These are phyloP conservation scores for Isatis tinctoria DNA, from an alignment of 345 rosid species.

Conservation along the genomic window DNA sequence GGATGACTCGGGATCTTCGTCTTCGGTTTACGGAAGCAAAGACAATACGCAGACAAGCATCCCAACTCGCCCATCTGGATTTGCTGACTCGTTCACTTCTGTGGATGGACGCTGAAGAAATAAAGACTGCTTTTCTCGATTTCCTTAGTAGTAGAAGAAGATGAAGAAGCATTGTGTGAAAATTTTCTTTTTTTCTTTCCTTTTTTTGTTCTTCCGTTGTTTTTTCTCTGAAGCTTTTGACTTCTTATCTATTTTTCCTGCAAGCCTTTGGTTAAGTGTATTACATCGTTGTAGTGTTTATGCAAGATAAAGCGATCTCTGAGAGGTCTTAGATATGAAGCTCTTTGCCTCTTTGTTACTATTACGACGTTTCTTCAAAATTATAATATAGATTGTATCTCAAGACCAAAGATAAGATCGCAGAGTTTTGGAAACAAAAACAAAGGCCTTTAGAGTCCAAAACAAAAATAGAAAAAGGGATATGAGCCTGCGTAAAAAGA, in stretches of 20 bases:
- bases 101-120: conserved; percentile 65
- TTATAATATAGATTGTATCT: not conserved
- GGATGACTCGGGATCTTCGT: conserved; percentile 47
- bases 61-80: conserved; percentile 76
- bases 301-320: conserved; percentile 14
- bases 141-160: conserved; percentile 9
- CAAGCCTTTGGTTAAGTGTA: conserved; percentile 18
- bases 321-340: not conserved
- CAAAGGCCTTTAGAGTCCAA: too few species aligned
- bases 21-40: conserved; percentile 32
- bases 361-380: not conserved
- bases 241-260: not conserved
- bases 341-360: not conserved
- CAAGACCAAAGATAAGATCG: too few species aligned
- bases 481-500: too few species aligned
- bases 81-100: conserved; percentile 86
- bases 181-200: not conserved
- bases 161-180: conserved; percentile 24
- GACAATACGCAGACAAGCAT: conserved; percentile 88
- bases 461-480: too few species aligned
- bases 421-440: too few species aligned
- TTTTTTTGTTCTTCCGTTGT: too few species aligned
- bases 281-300: conserved; percentile 12
- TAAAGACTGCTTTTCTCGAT: not conserved
- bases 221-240: not conserved